Evolutionary conservation across 2,329 filamentous ascomycete species (phyloP).

Genomic region (Clonostachys solani): DNA sequence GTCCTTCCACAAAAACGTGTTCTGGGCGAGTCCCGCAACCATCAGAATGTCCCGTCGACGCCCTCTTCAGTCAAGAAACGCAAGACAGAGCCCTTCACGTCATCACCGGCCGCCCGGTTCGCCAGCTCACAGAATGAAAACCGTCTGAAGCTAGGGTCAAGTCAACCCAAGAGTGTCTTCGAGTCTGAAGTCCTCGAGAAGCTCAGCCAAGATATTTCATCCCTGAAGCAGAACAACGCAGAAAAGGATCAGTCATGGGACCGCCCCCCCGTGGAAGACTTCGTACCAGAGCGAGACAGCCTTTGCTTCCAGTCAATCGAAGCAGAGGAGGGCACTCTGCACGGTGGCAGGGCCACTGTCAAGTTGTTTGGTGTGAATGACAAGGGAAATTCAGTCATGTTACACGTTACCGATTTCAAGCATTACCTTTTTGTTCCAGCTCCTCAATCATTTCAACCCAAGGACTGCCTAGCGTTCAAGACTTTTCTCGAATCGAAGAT

Average conservation of each 20-base stretch:
- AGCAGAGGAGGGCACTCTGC: conserved; percentile 79
- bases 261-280: conserved; percentile 48
- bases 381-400: conserved; percentile 81
- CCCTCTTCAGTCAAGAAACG: conserved; percentile 69
- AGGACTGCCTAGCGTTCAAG: conserved; percentile 76
- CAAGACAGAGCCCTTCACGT: conserved; percentile 64
- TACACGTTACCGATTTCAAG: conserved; percentile 93
- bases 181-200: conserved; percentile 94
- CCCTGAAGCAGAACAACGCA: conserved; percentile 78
- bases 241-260: conserved; percentile 96
- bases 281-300: conserved; percentile 55
- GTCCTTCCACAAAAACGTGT: conserved; percentile 68
- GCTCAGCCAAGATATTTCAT: conserved; percentile 87
- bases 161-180: conserved; percentile 84
- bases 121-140: conserved; percentile 57
- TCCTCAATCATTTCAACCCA: conserved; percentile 72
- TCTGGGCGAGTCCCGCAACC: conserved; percentile 62
- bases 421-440: conserved; percentile 95
- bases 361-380: conserved; percentile 91
- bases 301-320: conserved; percentile 97
- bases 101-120: conserved; percentile 49
- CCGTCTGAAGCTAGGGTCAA: conserved; percentile 61
- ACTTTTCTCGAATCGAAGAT: conserved; percentile 76
- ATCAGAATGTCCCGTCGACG: conserved; percentile 57
- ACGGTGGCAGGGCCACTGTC: conserved; percentile 72